Evolutionary conservation across 2,329 filamentous ascomycete species (phyloP).

Genomic region (Fusarium sp.): DNA sequence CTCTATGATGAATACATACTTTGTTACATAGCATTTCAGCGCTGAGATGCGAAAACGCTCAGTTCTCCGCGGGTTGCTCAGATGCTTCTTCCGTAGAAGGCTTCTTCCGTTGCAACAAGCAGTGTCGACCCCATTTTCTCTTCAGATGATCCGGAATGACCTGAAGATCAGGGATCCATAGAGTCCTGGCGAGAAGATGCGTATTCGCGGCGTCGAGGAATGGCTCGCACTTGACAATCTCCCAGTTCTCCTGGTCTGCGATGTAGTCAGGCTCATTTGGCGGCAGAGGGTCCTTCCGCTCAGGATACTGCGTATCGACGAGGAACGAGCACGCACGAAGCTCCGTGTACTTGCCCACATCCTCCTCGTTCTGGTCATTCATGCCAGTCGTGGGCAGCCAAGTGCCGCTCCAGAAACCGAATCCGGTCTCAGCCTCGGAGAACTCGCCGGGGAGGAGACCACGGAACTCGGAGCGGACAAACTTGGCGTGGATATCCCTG

Average conservation of each 20-base stretch:
- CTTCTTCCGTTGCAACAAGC: constrained; percentile 73
- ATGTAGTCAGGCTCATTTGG: constrained; percentile 84
- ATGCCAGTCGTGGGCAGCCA: constrained; percentile 85
- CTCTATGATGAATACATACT: constrained; percentile 6
- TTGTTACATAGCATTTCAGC: neutral
- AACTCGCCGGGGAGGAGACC: constrained; percentile 94
- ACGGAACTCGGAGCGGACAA: constrained; percentile 88
- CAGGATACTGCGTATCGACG: constrained; percentile 86
- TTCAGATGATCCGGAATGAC: constrained; percentile 75
- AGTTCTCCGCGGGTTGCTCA: neutral
- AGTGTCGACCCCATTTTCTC: constrained; percentile 89
- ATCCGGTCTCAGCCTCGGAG: constrained; percentile 74
- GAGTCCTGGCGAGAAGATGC: constrained; percentile 75
- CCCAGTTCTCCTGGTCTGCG: constrained; percentile 79
- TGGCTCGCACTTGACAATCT: constrained; percentile 75
- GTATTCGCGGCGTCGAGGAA: constrained; percentile 87
- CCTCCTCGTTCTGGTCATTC: constrained; percentile 92
- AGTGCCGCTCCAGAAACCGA: constrained; percentile 83
- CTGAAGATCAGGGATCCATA: constrained; percentile 82
- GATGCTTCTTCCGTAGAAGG: constrained; percentile 54
- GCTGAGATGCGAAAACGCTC: neutral
- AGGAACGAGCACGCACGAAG: constrained; percentile 82
- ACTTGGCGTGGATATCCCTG: constrained; percentile 84
- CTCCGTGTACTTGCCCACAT: constrained; percentile 86
- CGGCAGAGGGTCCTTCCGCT: constrained; percentile 60